phyloP scores from a whole-genome alignment of 768 basidiomycete genomes.

The Clathrus columnatus region DNA sequence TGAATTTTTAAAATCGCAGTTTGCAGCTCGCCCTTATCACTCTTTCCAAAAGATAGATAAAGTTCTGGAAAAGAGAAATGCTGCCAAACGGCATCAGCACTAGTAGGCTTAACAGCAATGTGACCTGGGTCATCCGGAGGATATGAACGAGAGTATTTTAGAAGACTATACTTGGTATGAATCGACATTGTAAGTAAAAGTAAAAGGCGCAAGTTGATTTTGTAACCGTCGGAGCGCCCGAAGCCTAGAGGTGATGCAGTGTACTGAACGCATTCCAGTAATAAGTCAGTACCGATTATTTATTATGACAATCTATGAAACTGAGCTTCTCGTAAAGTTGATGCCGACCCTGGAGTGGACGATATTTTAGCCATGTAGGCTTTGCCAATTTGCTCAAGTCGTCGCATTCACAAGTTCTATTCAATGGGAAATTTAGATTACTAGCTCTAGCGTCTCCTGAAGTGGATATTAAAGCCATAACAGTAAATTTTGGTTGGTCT shows the following conservation, averaged over 20 bases:
- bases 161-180: not conserved
- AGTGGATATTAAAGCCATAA: slow-evolving; percentile 66
- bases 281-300: slow-evolving; percentile 46
- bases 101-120: not conserved
- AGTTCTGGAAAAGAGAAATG: slow-evolving; percentile 5
- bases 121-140: not conserved
- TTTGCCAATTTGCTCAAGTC: not conserved
- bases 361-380: slow-evolving; percentile 70
- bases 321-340: slow-evolving; percentile 37
- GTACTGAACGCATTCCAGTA: slow-evolving; percentile 35
- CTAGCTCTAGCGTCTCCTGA: slow-evolving; percentile 79
- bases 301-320: not conserved
- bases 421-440: slow-evolving; percentile 36
- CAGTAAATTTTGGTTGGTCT: slow-evolving; percentile 63
- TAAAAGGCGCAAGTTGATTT: too few relatives aligned
- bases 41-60: not conserved
- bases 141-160: slow-evolving; percentile 9
- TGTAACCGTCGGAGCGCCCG: too few relatives aligned
- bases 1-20: not conserved
- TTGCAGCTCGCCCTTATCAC: not conserved
- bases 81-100: slow-evolving; percentile 5
- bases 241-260: not conserved
- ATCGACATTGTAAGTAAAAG: not conserved
- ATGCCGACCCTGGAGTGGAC: slow-evolving; percentile 83
- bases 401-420: not conserved